Evolutionary conservation across 805 yeast species (phyloP).

Genomic region (Metschnikowia orientalis): DNA sequence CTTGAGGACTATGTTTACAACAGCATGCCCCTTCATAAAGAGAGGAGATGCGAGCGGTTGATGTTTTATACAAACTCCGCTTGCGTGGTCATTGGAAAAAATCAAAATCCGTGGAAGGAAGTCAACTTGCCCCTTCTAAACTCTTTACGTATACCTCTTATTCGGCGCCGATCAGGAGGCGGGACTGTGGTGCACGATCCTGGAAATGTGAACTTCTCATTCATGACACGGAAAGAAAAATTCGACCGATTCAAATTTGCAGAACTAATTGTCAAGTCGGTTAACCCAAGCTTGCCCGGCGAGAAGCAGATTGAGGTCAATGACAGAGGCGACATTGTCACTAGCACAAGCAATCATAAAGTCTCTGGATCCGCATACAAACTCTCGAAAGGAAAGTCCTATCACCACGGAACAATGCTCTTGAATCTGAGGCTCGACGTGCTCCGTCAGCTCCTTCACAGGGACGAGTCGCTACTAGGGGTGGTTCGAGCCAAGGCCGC

Average conservation of each 20-base stretch:
- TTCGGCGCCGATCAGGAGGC: slow-evolving; percentile 87
- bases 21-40: slow-evolving; percentile 45
- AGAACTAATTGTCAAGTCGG: slow-evolving; percentile 34
- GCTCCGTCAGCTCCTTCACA: slow-evolving; percentile 55
- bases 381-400: slow-evolving; percentile 71
- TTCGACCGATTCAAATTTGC: slow-evolving; percentile 61
- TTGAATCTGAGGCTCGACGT: slow-evolving; percentile 59
- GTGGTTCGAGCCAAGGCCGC: slow-evolving; percentile 44
- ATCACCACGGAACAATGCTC: slow-evolving; percentile 96
- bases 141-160: slow-evolving; percentile 52
- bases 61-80: slow-evolving; percentile 73
- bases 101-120: slow-evolving; percentile 94
- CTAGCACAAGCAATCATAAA: slow-evolving; percentile 42
- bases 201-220: slow-evolving; percentile 85
- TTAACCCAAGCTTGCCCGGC: slow-evolving; percentile 19
- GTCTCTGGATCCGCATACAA: slow-evolving; percentile 94
- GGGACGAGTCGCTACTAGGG: slow-evolving; percentile 39
- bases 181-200: slow-evolving; percentile 94
- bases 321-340: slow-evolving; percentile 75
- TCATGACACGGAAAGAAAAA: slow-evolving; percentile 60
- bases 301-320: slow-evolving; percentile 46
- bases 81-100: slow-evolving; percentile 92
- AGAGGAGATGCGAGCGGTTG: slow-evolving; percentile 42
- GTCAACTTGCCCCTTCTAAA: slow-evolving; percentile 56
- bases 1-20: slow-evolving; percentile 75